Conservation (phyloP, 2,329 filamentous ascomycete genomes). For the Teratosphaeria gauchensis region DNA sequence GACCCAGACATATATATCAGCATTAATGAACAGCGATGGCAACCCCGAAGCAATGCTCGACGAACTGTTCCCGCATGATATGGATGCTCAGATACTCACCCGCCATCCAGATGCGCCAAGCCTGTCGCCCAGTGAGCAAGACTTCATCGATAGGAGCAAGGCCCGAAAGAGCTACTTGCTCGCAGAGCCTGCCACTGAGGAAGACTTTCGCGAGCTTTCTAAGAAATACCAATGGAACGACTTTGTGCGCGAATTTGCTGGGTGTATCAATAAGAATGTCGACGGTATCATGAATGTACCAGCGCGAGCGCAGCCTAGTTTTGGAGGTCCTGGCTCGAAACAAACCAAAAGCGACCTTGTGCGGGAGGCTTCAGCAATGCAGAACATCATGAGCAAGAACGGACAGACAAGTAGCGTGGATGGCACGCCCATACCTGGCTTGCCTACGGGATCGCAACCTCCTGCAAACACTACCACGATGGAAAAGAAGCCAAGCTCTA, state of each 20-base stretch:
- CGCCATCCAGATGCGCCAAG: constrained; percentile 44
- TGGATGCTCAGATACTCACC: constrained; percentile 44
- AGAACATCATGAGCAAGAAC: background rate
- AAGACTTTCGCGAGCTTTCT: constrained; percentile 40
- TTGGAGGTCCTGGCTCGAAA: constrained; percentile 7
- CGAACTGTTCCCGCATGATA: constrained; percentile 49
- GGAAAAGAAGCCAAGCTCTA: constrained; percentile 10
- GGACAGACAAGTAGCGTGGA: background rate
- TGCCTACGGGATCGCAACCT: background rate
- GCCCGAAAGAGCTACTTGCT: constrained; percentile 49
- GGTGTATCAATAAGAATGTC: constrained; percentile 50
- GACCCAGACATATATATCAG: constrained; percentile 57
- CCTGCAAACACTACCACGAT: constrained; percentile 5
- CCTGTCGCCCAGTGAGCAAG: constrained; percentile 48
- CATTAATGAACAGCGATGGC: constrained; percentile 47
- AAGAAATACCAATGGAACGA: constrained; percentile 56
- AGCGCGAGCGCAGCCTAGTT: constrained; percentile 12
- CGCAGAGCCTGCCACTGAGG: constrained; percentile 30
- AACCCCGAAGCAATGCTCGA: constrained; percentile 48
- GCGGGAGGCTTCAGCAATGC: background rate
- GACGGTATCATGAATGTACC: constrained; percentile 32
- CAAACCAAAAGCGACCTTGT: constrained; percentile 2
- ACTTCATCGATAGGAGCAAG: constrained; percentile 47
- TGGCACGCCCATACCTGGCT: background rate
- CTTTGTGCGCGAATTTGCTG: constrained; percentile 50